Conservation (phyloP, 768 basidiomycete genomes). For the Nevesoporus exiguus region DNA sequence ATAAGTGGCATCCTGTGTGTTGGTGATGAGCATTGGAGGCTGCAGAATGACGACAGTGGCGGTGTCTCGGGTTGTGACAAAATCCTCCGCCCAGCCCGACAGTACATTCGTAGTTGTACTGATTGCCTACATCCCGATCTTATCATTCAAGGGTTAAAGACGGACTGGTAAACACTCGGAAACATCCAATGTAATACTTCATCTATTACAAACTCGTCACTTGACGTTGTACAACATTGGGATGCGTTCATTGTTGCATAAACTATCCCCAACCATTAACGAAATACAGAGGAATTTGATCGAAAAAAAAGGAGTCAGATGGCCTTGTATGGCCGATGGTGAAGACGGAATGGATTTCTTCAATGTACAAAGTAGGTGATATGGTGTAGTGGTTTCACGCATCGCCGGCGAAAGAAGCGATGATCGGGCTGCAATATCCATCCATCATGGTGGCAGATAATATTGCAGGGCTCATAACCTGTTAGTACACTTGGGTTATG, state of each 20-base stretch:
- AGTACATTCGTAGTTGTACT: neutral
- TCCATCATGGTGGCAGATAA: constrained; percentile 9
- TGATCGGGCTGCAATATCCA: constrained; percentile 8
- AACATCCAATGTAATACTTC: neutral
- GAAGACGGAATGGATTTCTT: neutral
- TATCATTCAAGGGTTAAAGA: too few species aligned
- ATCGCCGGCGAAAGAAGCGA: neutral
- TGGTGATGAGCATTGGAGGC: neutral
- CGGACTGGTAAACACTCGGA: neutral
- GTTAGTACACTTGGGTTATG: constrained; percentile 5
- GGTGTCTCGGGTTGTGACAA: neutral
- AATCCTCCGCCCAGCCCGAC: neutral
- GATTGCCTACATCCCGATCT: neutral
- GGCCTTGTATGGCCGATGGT: neutral
- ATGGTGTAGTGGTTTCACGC: constrained; percentile 15
- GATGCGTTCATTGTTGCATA: constrained; percentile 15
- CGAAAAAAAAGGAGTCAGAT: too few species aligned
- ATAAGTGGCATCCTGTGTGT: constrained; percentile 19
- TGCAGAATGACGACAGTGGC: constrained; percentile 12
- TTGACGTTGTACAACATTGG: neutral
- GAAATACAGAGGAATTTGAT: neutral
- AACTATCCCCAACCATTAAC: constrained; percentile 16
- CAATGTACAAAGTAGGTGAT: neutral
- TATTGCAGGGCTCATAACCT: constrained; percentile 31
- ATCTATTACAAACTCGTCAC: neutral